A percentile compares a stretch with the other conserved stretches of the same genome.
Evolutionary conservation across 1,284 basidiomycete species (phyloP).

Genomic region (Tilletia indica): DNA sequence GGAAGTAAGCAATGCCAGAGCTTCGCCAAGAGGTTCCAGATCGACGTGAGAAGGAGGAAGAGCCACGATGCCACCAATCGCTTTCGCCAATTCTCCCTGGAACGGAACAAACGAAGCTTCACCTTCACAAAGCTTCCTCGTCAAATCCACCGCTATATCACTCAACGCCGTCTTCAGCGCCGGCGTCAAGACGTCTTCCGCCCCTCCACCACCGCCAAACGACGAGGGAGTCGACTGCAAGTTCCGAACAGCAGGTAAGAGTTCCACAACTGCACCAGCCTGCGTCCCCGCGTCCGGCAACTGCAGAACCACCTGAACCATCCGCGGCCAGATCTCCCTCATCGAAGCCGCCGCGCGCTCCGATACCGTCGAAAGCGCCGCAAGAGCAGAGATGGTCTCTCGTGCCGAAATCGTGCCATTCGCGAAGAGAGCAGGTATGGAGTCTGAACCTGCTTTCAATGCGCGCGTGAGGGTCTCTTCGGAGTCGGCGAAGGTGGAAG

Average conservation of each 20-base stretch:
- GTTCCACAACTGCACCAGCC: constrained; percentile 14
- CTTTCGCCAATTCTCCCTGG: not conserved
- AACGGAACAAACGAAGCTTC: not conserved
- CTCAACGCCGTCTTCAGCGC: constrained; percentile 13
- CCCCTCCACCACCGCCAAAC: not conserved
- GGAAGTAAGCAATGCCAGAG: constrained; percentile 25
- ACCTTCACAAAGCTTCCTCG: constrained; percentile 2
- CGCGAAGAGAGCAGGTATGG: not conserved
- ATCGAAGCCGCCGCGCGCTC: constrained; percentile 7
- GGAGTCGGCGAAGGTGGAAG: not conserved
- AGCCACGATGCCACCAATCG: constrained; percentile 10
- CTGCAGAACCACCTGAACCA: constrained; percentile 13
- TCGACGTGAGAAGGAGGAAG: not conserved
- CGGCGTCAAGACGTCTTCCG: not conserved
- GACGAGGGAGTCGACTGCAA: not conserved
- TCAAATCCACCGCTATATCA: constrained; percentile 7
- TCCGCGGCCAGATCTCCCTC: constrained; percentile 12
- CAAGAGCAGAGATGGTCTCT: not conserved
- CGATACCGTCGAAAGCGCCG: not conserved
- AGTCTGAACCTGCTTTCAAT: not conserved
- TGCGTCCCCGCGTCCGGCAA: constrained; percentile 5
- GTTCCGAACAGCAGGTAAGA: not conserved
- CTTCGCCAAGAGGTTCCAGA: not conserved
- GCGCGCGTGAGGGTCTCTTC: not conserved
- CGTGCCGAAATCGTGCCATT: not conserved